phyloP scores from a whole-genome alignment of 2,329 filamentous ascomycete species.

The Orbilia quercus region DNA sequence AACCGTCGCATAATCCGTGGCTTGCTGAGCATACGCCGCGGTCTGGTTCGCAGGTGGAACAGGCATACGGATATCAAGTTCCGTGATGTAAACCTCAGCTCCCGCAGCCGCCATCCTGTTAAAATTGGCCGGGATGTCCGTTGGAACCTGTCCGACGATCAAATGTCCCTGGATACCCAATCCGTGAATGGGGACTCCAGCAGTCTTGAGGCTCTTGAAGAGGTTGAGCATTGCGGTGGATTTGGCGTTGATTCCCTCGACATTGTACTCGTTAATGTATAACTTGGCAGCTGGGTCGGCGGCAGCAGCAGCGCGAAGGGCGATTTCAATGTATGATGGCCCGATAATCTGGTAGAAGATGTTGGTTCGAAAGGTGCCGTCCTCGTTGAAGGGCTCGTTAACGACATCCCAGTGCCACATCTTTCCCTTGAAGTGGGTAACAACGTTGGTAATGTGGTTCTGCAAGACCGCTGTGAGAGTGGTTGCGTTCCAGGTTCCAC shows the following conservation, averaged over 20 bases:
- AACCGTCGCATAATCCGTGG: constrained; percentile 59
- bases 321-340: constrained; percentile 69
- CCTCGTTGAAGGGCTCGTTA: constrained; percentile 72
- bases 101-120: constrained; percentile 67
- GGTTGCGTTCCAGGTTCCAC: constrained; percentile 56
- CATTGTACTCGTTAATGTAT: constrained; percentile 74
- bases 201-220: constrained; percentile 63
- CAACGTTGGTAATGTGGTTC: constrained; percentile 72
- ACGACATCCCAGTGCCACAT: constrained; percentile 75
- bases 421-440: constrained; percentile 70
- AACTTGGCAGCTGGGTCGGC: constrained; percentile 71
- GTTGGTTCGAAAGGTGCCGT: constrained; percentile 66
- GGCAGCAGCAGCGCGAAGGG: constrained; percentile 69
- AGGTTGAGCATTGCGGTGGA: constrained; percentile 64
- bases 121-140: constrained; percentile 62
- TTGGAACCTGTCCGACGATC: constrained; percentile 65
- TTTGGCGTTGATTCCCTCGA: constrained; percentile 69
- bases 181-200: constrained; percentile 68
- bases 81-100: constrained; percentile 72
- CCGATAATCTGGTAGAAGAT: constrained; percentile 71
- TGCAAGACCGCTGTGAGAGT: constrained; percentile 70
- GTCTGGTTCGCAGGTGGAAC: constrained; percentile 65
- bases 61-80: constrained; percentile 70
- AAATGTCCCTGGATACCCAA: constrained; percentile 73
- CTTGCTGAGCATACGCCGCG: constrained; percentile 64